Base-by-base conservation (phyloP, 345 rosid species). In the Hibiscus tridactylites region DNA sequence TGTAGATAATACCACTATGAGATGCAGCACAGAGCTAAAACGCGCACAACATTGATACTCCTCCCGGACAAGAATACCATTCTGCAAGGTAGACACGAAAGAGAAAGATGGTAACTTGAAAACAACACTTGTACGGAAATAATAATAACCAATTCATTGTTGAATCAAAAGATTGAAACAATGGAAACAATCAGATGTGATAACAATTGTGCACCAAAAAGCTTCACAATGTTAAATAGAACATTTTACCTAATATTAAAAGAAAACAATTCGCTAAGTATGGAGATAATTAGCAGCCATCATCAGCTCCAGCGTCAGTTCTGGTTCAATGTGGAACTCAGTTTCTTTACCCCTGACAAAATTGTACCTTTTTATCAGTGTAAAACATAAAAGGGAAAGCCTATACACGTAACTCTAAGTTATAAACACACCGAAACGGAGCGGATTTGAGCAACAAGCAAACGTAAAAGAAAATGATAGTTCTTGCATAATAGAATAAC, bases 281-380 rank as follows among this genome's bases (percentile, higher is more conserved):
- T 88, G 90, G 71, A 88, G 92, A 65, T 88, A 88, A 71, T 88
- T 88, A 68, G 90, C 90, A 79, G 93, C 90, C 93, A 88, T 88
- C 89, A 88, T 84, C 77, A 88, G 82, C 84, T 86, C 88, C 68
- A 88, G 77, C 57, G 93, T 88, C 65, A 88, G 74, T 63, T 88
- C 93, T n/a, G 93, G 93, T 80, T 86, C 93, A 64, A 88, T 88
- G 42, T 79, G 82, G 66, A 88, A 88, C 76, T 88, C 93, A 0
- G 87, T 84, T 79, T 88, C 90, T 71, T 85, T 86, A 71, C 92
- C 90, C 71, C 92, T 88, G 79, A 16, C 56, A 62, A 50, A 63
- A 28, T 17, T 28, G 11, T 16, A 81, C 63, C 69, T 6, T 29
- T 6, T 33, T 33, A 59, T 0, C 1, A 42, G 11, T 11, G 1